Percentiles rank a stretch among this genome's conserved stretches.
Conservation (phyloP, 2,329 filamentous ascomycete genomes). For the Colletotrichum godetiae region DNA sequence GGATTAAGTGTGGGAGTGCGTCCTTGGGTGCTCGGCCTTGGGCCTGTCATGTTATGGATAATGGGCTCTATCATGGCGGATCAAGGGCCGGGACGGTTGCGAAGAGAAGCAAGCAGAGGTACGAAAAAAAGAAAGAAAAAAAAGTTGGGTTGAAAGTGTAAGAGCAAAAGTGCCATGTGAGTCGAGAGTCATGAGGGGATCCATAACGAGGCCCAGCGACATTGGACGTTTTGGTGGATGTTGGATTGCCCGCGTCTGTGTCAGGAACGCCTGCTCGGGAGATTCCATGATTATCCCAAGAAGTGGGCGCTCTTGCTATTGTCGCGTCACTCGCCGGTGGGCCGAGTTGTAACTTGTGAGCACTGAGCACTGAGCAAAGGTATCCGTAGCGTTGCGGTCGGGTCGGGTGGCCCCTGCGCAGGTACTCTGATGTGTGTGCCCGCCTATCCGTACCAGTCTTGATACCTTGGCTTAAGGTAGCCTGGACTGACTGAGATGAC, state of each 20-base stretch:
- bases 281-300: not conserved
- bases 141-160: not conserved
- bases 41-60: not conserved
- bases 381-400: not conserved
- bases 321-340: not conserved
- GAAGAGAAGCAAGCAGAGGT: not conserved
- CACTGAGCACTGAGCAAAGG: not conserved
- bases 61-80: not conserved
- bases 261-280: conserved; percentile 1
- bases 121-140: not conserved
- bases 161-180: not conserved
- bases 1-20: not conserved
- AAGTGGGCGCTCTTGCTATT: not conserved
- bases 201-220: not conserved
- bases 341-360: not conserved
- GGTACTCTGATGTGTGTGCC: not conserved
- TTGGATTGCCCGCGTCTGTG: not conserved
- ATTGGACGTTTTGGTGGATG: not conserved
- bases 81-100: too few relatives aligned
- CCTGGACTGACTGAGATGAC: not conserved
- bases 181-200: conserved; percentile 3
- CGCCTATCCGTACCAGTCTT: not conserved
- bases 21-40: not conserved
- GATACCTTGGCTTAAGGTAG: not conserved
- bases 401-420: conserved; percentile 12